These are phyloP conservation scores for Skeletonema grethae DNA, from an alignment of 108 stramenopile species.

Conservation along the genomic window DNA sequence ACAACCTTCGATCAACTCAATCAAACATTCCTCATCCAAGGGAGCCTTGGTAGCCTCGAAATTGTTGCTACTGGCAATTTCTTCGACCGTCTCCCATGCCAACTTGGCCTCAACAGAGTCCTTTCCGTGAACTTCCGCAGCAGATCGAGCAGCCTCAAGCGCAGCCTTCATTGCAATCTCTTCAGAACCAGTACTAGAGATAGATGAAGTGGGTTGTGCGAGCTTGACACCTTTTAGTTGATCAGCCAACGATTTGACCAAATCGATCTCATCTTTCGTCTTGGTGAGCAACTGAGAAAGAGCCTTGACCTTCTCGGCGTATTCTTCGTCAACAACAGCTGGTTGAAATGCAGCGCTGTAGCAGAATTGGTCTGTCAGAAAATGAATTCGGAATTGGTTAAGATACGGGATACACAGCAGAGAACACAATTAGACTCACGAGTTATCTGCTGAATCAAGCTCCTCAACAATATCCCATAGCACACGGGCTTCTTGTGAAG, in stretches of 20 bases:
- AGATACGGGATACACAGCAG: background rate
- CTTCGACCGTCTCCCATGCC: slow-evolving; percentile 86
- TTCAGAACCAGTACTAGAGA: slow-evolving; percentile 18
- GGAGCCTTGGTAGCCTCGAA: slow-evolving; percentile 30
- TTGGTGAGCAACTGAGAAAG: slow-evolving; percentile 44
- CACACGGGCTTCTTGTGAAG: slow-evolving; percentile 65
- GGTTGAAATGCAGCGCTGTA: slow-evolving; percentile 37
- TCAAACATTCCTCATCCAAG: slow-evolving; percentile 57
- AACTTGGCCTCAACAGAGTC: slow-evolving; percentile 65
- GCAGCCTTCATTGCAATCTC: slow-evolving; percentile 46
- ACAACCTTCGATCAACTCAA: slow-evolving; percentile 59
- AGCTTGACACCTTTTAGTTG: slow-evolving; percentile 47
- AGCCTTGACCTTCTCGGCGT: slow-evolving; percentile 44
- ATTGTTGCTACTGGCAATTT: slow-evolving; percentile 58
- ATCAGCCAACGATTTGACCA: slow-evolving; percentile 35
- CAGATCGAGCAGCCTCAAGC: slow-evolving; percentile 57
- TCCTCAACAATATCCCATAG: slow-evolving; percentile 90
- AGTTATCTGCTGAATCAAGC: slow-evolving; percentile 72
- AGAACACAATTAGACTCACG: slow-evolving; percentile 38
- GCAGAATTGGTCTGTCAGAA: background rate
- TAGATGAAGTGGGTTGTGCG: slow-evolving; percentile 23
- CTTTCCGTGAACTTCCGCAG: slow-evolving; percentile 53
- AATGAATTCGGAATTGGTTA: background rate
- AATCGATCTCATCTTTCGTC: slow-evolving; percentile 36
- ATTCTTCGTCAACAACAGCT: slow-evolving; percentile 36